Evolutionary conservation across 2,329 filamentous ascomycete genomes (phyloP).

Genomic region (Davidsoniella neocaledoniae): DNA sequence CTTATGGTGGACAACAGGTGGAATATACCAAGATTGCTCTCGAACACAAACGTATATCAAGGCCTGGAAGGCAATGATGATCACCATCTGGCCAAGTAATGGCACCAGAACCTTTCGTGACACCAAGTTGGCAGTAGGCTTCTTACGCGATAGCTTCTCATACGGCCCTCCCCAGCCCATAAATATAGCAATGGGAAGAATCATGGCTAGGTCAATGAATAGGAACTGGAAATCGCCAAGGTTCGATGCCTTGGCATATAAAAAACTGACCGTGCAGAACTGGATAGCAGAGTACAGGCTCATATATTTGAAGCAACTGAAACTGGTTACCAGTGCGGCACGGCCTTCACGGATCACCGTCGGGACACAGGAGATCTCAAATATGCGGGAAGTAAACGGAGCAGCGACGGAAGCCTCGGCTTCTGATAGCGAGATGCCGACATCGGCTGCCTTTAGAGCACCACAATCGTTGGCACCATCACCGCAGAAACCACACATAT

Average conservation of each 20-base stretch:
- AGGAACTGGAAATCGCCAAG: conserved; percentile 96
- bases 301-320: conserved; percentile 99
- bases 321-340: conserved; percentile 90
- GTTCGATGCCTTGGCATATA: conserved; percentile 87
- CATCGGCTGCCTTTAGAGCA: conserved; percentile 89
- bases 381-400: conserved; percentile 86
- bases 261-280: conserved; percentile 90
- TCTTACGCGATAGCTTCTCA: conserved; percentile 59
- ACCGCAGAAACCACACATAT: conserved; percentile 89
- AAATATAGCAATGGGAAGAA: conserved; percentile 90
- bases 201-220: conserved; percentile 84
- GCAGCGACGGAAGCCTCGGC: conserved; percentile 97
- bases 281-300: conserved; percentile 98
- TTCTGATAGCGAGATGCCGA: conserved; percentile 91
- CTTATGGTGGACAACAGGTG: conserved; percentile 58
- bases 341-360: conserved; percentile 89
- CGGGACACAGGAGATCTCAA: conserved; percentile 91
- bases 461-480: conserved; percentile 97
- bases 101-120: conserved; percentile 84
- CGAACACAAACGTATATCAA: conserved; percentile 59
- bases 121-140: conserved; percentile 82
- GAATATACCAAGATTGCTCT: conserved; percentile 63
- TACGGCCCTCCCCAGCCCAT: conserved; percentile 96
- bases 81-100: conserved; percentile 69
- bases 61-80: conserved; percentile 65